Percentiles rank a stretch among this genome's conserved stretches.
Evolutionary conservation across 345 rosid species (phyloP).

Genomic region (Brassica rapa): DNA sequence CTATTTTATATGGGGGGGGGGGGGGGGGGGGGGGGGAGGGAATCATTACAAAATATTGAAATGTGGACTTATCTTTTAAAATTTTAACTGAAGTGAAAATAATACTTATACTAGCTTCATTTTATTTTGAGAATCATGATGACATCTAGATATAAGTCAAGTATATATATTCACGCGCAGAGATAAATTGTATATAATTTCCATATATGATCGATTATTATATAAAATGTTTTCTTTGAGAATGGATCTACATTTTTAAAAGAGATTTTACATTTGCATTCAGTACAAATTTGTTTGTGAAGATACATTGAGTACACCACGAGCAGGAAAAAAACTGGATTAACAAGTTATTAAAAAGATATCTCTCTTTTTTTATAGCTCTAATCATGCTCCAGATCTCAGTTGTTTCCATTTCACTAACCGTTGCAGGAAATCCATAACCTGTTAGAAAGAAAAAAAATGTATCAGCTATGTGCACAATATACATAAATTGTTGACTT

Average conservation of each 20-base stretch:
- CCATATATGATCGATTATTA: neutral
- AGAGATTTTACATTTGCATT: constrained; percentile 24
- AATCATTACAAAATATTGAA: neutral
- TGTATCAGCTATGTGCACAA: neutral
- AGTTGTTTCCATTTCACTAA: constrained; percentile 62
- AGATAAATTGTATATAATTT: neutral
- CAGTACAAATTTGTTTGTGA: constrained; percentile 11
- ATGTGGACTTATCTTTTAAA: neutral
- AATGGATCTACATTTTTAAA: constrained; percentile 22
- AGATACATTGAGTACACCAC: constrained; percentile 17
- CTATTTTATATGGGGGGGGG: neutral
- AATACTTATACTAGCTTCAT: neutral
- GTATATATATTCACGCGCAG: neutral
- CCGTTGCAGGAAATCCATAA: constrained; percentile 69
- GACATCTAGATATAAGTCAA: neutral
- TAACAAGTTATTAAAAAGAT: constrained; percentile 20
- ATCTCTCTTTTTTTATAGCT: constrained; percentile 19
- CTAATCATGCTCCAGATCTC: constrained; percentile 36
- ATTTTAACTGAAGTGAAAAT: neutral
- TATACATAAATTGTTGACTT: neutral
- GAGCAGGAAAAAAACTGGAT: constrained; percentile 15
- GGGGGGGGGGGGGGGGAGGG: no score
- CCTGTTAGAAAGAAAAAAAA: constrained; percentile 42
- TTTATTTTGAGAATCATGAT: neutral
- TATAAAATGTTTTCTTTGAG: neutral